Evolutionary conservation across 2,329 filamentous ascomycete species (phyloP).

Genomic region (Exophiala alcalophila): DNA sequence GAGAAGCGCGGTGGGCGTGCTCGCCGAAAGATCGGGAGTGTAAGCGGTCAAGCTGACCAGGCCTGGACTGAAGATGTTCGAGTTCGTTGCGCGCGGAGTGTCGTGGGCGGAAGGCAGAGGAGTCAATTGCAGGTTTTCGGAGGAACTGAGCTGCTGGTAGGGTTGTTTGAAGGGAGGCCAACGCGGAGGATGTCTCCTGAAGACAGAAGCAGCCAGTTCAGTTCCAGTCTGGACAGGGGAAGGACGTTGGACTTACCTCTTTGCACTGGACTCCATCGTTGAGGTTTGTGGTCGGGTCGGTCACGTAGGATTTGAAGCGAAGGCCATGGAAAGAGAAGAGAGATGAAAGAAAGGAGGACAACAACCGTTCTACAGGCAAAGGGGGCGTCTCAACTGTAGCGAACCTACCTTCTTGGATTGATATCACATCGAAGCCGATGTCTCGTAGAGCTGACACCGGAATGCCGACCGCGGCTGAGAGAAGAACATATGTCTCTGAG

Average conservation of each 20-base stretch:
- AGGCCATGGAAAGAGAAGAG: slow-evolving; percentile 1
- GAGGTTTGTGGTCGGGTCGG: slow-evolving; percentile 3
- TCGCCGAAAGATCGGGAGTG: slow-evolving; percentile 20
- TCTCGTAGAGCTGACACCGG: slow-evolving; percentile 9
- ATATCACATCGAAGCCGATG: no score
- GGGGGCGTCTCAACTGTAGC: neutral
- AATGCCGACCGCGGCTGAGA: no score
- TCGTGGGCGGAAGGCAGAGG: slow-evolving; percentile 19
- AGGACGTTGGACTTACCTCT: slow-evolving; percentile 14
- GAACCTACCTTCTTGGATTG: no score
- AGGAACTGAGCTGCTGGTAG: slow-evolving; percentile 26
- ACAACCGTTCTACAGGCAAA: no score
- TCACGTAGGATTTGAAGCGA: slow-evolving; percentile 9
- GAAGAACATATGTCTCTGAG: no score
- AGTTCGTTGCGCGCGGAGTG: slow-evolving; percentile 18
- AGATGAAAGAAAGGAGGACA: slow-evolving; percentile 1
- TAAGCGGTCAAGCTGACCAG: slow-evolving; percentile 22
- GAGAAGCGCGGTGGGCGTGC: slow-evolving; percentile 18
- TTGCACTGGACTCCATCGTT: slow-evolving; percentile 20
- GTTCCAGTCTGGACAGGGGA: neutral
- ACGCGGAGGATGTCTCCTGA: slow-evolving; percentile 22
- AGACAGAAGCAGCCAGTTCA: slow-evolving; percentile 4
- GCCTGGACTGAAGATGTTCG: slow-evolving; percentile 25
- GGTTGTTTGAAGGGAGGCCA: slow-evolving; percentile 27
- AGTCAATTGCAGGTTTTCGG: slow-evolving; percentile 24